Evolutionary conservation across 768 basidiomycete genomes (phyloP).

Genomic region (Zangia roseola): DNA sequence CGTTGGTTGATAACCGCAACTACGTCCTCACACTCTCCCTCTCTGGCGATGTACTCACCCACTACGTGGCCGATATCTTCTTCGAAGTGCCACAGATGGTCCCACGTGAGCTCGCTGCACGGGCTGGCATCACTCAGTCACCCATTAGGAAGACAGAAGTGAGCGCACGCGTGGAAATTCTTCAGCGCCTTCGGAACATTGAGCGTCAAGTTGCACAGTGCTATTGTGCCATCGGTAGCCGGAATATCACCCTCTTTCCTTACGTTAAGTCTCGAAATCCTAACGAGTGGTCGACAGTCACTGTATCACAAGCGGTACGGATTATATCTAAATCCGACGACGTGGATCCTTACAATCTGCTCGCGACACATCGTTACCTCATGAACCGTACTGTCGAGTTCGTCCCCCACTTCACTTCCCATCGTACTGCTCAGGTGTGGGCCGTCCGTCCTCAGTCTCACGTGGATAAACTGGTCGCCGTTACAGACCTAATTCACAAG

Average conservation of each 20-base stretch:
- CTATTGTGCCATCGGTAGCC: constrained; percentile 33
- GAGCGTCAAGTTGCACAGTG: constrained; percentile 47
- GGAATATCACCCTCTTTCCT: constrained; percentile 39
- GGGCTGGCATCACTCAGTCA: constrained; percentile 43
- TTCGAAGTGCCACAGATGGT: constrained; percentile 62
- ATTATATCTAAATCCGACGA: constrained; percentile 36
- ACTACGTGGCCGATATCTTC: constrained; percentile 51
- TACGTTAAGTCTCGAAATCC: constrained; percentile 44
- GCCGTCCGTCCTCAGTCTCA: constrained; percentile 61
- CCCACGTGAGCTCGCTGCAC: constrained; percentile 40
- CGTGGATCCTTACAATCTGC: constrained; percentile 35
- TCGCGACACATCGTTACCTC: constrained; percentile 63
- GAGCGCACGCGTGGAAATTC: constrained; percentile 62
- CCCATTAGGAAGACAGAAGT: constrained; percentile 38
- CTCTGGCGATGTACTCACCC: constrained; percentile 52
- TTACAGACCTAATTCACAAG: constrained; percentile 47
- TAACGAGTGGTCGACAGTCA: constrained; percentile 53
- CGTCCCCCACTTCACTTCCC: constrained; percentile 44
- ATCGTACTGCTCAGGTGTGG: constrained; percentile 52
- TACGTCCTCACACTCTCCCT: constrained; percentile 31
- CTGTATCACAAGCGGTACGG: constrained; percentile 51
- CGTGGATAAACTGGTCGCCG: constrained; percentile 47
- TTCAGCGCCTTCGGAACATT: constrained; percentile 57
- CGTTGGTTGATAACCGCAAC: constrained; percentile 31
- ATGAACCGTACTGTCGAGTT: constrained; percentile 55